These are phyloP conservation scores for Solanum chiquidenum DNA, from an alignment of 257 asterid species.

Conservation along the genomic window DNA sequence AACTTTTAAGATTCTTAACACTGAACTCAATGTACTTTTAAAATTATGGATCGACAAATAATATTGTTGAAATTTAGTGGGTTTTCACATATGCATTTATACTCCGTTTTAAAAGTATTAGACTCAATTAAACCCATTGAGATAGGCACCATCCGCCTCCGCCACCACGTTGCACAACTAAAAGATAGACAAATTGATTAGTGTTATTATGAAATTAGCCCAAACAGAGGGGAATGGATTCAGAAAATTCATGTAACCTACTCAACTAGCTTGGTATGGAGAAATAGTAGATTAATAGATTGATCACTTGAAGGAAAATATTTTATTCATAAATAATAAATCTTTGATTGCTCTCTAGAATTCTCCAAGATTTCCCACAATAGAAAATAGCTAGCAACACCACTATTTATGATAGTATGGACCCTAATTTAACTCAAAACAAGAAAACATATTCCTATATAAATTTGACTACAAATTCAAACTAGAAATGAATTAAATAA, in stretches of 20 bases:
- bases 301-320: background rate
- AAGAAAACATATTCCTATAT: background rate
- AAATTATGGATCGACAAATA: background rate
- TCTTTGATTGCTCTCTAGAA: background rate
- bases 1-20: background rate
- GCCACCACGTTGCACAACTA: background rate
- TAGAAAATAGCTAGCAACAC: background rate
- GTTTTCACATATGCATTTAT: background rate
- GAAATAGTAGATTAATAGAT: background rate
- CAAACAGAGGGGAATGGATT: background rate
- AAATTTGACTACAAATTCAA: background rate
- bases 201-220: background rate
- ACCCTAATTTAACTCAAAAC: background rate
- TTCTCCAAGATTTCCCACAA: background rate
- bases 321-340: no score
- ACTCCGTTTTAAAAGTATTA: background rate
- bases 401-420: background rate
- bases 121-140: background rate
- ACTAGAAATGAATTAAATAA: background rate
- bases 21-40: background rate
- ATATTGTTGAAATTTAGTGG: background rate
- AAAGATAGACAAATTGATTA: background rate
- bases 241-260: background rate
- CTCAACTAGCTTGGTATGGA: background rate
- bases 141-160: background rate